Conservation (phyloP, 164 flowering plant genomes). For the Macadamia tetraphylla region DNA sequence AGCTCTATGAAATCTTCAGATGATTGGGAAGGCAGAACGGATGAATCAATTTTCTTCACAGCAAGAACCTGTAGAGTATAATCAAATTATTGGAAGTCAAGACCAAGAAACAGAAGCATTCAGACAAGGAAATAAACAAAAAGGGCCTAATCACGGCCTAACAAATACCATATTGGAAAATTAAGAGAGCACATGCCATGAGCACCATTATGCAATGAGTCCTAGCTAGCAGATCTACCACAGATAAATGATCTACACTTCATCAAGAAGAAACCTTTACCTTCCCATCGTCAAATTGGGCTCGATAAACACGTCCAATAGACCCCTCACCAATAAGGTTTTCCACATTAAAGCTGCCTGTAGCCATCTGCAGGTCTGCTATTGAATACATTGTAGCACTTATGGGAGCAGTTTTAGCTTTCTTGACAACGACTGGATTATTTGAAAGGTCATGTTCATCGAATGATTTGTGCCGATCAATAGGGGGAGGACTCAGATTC, state of each 20-base stretch:
- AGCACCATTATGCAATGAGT: neutral
- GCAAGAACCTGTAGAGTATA: constrained; percentile 60
- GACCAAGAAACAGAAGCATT: neutral
- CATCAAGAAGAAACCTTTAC: constrained; percentile 25
- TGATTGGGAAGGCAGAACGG: constrained; percentile 41
- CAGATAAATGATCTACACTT: neutral
- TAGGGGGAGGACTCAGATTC: constrained; percentile 79
- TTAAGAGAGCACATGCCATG: neutral
- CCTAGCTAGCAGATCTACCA: neutral
- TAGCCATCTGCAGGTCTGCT: constrained; percentile 94
- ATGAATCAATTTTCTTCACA: constrained; percentile 81
- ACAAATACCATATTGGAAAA: neutral
- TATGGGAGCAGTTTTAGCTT: constrained; percentile 38
- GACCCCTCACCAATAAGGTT: constrained; percentile 88
- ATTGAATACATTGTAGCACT: constrained; percentile 59
- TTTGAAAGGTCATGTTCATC: constrained; percentile 65
- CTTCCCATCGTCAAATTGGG: constrained; percentile 86
- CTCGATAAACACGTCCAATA: constrained; percentile 90
- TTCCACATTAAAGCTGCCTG: constrained; percentile 77
- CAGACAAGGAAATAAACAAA: too few species aligned
- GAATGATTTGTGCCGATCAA: constrained; percentile 79
- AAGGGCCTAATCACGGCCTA: too few species aligned
- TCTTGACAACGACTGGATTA: constrained; percentile 55
- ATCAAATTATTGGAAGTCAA: neutral
- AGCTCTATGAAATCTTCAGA: constrained; percentile 67